Evolutionary conservation across 345 rosid species (phyloP).

Genomic region (Euphorbia lathyris): DNA sequence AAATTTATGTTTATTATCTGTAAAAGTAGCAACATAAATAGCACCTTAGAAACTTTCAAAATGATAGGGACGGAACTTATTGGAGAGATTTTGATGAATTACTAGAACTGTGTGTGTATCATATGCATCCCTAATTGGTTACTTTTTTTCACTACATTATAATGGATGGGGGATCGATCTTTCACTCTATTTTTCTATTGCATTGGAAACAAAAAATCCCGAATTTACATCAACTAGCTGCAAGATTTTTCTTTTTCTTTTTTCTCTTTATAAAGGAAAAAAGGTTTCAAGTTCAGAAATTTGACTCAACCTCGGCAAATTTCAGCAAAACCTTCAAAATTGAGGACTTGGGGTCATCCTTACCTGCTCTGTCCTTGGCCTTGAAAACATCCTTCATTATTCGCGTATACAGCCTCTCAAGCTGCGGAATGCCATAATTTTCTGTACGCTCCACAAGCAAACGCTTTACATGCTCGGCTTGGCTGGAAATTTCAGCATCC

Average conservation of each 20-base stretch:
- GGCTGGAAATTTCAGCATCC: conserved; percentile 43
- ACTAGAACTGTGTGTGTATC: not conserved
- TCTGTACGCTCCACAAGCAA: conserved; percentile 52
- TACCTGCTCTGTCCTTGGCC: conserved; percentile 42
- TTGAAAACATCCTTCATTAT: conserved; percentile 72
- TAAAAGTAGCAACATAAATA: too few relatives aligned
- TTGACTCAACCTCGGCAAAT: conserved; percentile 62
- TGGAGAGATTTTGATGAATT: not conserved
- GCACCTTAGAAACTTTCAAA: too few relatives aligned
- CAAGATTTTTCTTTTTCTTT: conserved; percentile 15
- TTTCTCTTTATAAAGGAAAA: not conserved
- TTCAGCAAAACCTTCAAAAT: conserved; percentile 81
- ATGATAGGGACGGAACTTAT: not conserved
- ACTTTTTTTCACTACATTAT: too few relatives aligned
- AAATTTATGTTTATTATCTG: too few relatives aligned
- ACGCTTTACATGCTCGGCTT: conserved; percentile 44
- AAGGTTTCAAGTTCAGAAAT: conserved; percentile 49
- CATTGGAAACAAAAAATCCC: conserved; percentile 47
- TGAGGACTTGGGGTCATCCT: conserved; percentile 53
- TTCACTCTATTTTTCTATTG: conserved; percentile 31
- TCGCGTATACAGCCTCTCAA: conserved; percentile 75
- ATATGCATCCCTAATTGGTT: not conserved
- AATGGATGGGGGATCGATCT: not conserved
- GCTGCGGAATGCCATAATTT: conserved; percentile 68
- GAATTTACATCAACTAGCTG: conserved; percentile 52